Evolutionary conservation across 208 protist genomes (phyloP).

Genomic region (Leishmania aethiopica): DNA sequence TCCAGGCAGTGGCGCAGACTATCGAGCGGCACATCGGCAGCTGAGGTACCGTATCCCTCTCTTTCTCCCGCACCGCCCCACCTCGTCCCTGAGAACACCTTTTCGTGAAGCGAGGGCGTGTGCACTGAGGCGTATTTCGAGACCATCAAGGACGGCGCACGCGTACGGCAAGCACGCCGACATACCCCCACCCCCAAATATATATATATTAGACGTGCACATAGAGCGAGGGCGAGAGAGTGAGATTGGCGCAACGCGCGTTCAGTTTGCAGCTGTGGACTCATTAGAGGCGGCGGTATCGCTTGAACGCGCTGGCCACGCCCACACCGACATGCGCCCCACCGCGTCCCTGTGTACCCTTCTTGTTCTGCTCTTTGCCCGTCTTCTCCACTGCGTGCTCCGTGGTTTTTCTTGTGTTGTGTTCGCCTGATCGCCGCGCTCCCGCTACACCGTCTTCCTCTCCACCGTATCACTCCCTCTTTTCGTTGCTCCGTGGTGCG

Average conservation of each 20-base stretch:
- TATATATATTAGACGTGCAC: not conserved
- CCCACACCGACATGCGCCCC: not conserved
- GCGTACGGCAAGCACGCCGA: not conserved
- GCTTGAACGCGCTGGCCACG: too few species aligned
- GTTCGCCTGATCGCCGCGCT: not conserved
- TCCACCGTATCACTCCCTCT: not conserved
- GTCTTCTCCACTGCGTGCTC: not conserved
- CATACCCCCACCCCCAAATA: not conserved
- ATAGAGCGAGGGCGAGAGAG: not conserved
- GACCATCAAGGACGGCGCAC: not conserved
- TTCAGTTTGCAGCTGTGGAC: not conserved
- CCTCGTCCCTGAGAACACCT: not conserved
- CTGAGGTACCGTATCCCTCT: not conserved
- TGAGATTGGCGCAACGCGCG: not conserved
- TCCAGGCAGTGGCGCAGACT: not conserved
- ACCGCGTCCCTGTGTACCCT: not conserved
- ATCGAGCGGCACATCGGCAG: not conserved
- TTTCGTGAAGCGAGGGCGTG: not conserved
- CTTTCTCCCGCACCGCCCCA: not conserved
- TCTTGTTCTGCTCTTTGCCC: not conserved
- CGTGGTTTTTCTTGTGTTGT: not conserved
- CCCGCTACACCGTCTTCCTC: not conserved
- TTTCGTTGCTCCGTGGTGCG: not conserved
- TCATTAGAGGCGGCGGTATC: not conserved
- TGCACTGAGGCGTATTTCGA: not conserved